Evolutionary conservation across 2,329 filamentous ascomycete genomes (phyloP).

Genomic region (Aureobasidium subglaciale): DNA sequence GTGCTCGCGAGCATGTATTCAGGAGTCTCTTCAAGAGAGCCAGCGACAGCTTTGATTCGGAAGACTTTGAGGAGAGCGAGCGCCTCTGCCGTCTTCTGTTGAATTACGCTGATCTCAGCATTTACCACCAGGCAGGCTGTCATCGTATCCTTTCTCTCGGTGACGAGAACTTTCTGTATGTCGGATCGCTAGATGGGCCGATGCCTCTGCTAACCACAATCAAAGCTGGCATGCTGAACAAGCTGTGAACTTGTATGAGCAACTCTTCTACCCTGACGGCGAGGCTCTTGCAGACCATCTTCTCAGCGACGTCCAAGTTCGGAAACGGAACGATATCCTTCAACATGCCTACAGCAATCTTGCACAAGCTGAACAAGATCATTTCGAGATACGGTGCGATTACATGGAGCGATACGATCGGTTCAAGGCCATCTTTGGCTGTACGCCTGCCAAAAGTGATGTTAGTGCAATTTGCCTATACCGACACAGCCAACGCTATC

Average conservation of each 20-base stretch:
- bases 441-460: background rate
- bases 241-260: background rate
- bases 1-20: slow-evolving; percentile 1
- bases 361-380: background rate
- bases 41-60: background rate
- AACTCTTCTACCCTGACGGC: background rate
- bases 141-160: slow-evolving; percentile 2
- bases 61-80: background rate
- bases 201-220: background rate
- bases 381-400: background rate
- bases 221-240: slow-evolving; percentile 4
- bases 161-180: slow-evolving; percentile 2
- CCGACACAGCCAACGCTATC: background rate
- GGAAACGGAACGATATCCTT: background rate
- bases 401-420: background rate
- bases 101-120: slow-evolving; percentile 1
- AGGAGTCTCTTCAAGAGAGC: background rate
- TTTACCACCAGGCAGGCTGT: slow-evolving; percentile 6
- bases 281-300: background rate
- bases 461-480: background rate
- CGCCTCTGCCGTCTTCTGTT: background rate
- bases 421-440: background rate
- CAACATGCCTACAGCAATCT: background rate
- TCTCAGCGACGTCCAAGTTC: background rate
- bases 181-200: background rate